phyloP scores from a whole-genome alignment of 345 rosid species.

The Litchi chinensis region DNA sequence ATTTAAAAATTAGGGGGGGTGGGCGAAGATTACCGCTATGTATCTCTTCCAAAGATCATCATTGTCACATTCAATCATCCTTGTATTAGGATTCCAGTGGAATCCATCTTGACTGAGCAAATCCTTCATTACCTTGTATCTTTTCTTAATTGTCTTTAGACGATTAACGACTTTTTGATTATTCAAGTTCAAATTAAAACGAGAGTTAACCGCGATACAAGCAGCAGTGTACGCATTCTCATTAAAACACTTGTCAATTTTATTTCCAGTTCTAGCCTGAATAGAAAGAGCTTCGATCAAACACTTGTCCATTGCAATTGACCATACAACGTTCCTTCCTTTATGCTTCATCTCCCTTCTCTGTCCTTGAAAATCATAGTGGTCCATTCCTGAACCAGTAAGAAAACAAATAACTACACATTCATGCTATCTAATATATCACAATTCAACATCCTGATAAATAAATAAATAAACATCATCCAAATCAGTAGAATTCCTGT shows the following conservation, averaged over 20 bases:
- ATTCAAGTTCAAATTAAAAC: constrained; percentile 69
- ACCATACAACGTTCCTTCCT: constrained; percentile 92
- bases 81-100: constrained; percentile 70
- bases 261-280: constrained; percentile 82
- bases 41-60: constrained; percentile 89
- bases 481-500: neutral
- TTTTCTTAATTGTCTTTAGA: constrained; percentile 86
- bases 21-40: constrained; percentile 54
- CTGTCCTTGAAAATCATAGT: constrained; percentile 54
- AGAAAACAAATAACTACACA: constrained; percentile 9
- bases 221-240: constrained; percentile 82
- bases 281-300: constrained; percentile 81
- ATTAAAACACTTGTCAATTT: constrained; percentile 77
- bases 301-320: constrained; percentile 87
- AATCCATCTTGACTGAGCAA: constrained; percentile 78
- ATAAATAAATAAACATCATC: constrained; percentile 1
- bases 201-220: constrained; percentile 70
- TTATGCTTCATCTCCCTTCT: constrained; percentile 75
- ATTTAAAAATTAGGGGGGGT: neutral
- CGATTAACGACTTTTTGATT: constrained; percentile 85
- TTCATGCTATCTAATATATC: neutral
- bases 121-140: constrained; percentile 76
- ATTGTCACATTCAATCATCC: constrained; percentile 65
- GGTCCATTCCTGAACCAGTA: constrained; percentile 61
- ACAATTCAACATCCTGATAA: neutral